Base-by-base conservation (phyloP, 352 stramenopile genomes). In the Aphanomyces stellatus region DNA sequence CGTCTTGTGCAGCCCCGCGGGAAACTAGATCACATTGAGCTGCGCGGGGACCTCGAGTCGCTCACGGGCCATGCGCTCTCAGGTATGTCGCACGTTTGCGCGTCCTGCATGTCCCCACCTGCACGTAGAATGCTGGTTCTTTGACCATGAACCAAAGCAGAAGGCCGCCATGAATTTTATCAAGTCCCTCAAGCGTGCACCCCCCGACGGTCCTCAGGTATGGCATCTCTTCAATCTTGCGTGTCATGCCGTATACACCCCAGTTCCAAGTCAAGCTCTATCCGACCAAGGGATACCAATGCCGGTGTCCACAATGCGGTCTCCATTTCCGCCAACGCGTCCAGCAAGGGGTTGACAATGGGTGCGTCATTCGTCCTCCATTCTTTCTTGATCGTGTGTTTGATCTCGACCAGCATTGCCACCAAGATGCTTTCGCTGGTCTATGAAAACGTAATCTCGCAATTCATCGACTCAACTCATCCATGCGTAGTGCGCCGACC, bases 281-380 rank as follows among this genome's bases (percentile, higher is more conserved):
- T 66, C 76, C 78, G 3, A 94, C 90, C 81, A 94, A 94, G 71
- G 86, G 82, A 37, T 92, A 91, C 69, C 71, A 71, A 31, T 94
- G 85, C 41, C 70, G 86, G 51, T 94, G 85, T 65, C 71, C 64
- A 30, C 76, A 65, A 34, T 94, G 85, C 46, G 78, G 80, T 10
- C 75, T 81, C 56, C 40, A 76, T 28, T 94, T 94, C 49, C 79
- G 70, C 6, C 81, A 94, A 53, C 81, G 88, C 40, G 82, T 94
- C 13, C 85, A 94, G 37, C 92, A 94, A 71, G 85, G 85, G 34
- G 85, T 94, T 30, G 85, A 94, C 74, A 94, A 94, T 64, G 85
- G 83, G 85, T 94, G n/a, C 30, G 79, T n/a, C n/a, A n/a, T 67
- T 5, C 8, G 22, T 53, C 22, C 28, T 43, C 11, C 51, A 15